These are phyloP conservation scores for Tetrahymena malaccensis DNA, from an alignment of 73 alveolate species.

Conservation along the genomic window DNA sequence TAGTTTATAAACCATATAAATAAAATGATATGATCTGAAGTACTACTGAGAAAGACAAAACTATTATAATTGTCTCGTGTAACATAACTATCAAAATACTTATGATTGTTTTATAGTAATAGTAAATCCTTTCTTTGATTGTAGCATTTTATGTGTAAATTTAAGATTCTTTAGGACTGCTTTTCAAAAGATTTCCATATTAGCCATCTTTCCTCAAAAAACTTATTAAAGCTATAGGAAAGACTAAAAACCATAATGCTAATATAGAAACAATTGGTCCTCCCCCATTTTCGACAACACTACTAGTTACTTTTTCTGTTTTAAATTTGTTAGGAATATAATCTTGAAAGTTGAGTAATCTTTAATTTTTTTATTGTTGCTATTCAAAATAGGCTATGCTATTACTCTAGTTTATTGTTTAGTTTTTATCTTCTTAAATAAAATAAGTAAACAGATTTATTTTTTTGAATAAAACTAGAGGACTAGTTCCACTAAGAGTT, in stretches of 20 bases:
- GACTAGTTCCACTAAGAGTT: background rate
- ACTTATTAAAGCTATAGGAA: background rate
- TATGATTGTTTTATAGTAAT: background rate
- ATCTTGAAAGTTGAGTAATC: background rate
- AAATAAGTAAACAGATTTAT: background rate
- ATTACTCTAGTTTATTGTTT: background rate
- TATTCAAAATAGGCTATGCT: background rate
- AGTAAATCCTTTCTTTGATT: background rate
- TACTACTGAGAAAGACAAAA: background rate
- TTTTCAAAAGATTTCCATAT: background rate
- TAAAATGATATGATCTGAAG: background rate
- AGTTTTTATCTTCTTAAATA: background rate
- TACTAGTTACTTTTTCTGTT: background rate
- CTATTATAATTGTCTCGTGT: background rate
- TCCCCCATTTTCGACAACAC: background rate
- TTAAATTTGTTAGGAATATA: background rate
- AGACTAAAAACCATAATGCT: background rate
- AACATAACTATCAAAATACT: background rate
- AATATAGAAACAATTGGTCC: background rate
- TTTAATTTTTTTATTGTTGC: background rate
- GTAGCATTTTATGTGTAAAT: background rate
- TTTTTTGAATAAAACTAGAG: background rate
- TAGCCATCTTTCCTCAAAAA: background rate
- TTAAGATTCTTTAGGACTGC: background rate
- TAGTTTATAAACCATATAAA: background rate